Conservation (phyloP, 2,329 filamentous ascomycete species). For the Pleomassaria siparia region DNA sequence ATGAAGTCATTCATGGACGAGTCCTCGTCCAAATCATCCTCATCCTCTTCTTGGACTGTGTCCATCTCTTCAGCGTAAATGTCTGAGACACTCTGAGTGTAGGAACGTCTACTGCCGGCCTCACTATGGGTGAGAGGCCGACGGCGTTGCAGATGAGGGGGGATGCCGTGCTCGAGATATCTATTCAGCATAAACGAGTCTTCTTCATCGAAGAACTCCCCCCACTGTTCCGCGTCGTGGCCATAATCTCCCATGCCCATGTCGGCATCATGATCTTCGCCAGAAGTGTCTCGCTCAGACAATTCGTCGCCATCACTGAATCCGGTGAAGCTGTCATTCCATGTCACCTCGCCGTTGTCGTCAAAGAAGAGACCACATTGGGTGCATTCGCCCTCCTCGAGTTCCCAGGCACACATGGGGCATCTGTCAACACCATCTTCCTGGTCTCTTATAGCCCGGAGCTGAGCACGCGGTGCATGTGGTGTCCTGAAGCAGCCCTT, state of each 20-base stretch:
- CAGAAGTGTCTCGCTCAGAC: constrained; percentile 39
- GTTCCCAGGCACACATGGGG: constrained; percentile 63
- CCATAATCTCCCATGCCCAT: constrained; percentile 47
- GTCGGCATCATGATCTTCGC: constrained; percentile 46
- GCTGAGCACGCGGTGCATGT: constrained; percentile 20
- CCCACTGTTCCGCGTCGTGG: constrained; percentile 33
- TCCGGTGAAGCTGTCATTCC: constrained; percentile 42
- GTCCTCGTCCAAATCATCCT: constrained; percentile 39
- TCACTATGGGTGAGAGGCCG: constrained; percentile 45
- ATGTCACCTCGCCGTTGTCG: constrained; percentile 46
- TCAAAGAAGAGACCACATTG: constrained; percentile 57
- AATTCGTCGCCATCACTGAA: constrained; percentile 51
- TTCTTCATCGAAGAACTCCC: constrained; percentile 33
- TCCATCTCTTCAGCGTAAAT: constrained; percentile 46
- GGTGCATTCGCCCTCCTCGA: constrained; percentile 61
- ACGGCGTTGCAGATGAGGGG: constrained; percentile 26
- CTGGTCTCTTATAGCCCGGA: constrained; percentile 54
- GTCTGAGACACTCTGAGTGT: constrained; percentile 44
- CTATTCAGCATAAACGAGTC: constrained; percentile 38
- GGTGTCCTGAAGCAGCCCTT: constrained; percentile 57
- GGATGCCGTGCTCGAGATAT: constrained; percentile 32
- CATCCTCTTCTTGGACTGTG: constrained; percentile 47
- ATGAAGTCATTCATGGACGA: constrained; percentile 48
- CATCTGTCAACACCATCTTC: constrained; percentile 65
- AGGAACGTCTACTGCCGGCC: constrained; percentile 44